These are phyloP conservation scores for Lasiodiplodia gonubiensis DNA, from an alignment of 2,329 filamentous ascomycete genomes.

Conservation along the genomic window DNA sequence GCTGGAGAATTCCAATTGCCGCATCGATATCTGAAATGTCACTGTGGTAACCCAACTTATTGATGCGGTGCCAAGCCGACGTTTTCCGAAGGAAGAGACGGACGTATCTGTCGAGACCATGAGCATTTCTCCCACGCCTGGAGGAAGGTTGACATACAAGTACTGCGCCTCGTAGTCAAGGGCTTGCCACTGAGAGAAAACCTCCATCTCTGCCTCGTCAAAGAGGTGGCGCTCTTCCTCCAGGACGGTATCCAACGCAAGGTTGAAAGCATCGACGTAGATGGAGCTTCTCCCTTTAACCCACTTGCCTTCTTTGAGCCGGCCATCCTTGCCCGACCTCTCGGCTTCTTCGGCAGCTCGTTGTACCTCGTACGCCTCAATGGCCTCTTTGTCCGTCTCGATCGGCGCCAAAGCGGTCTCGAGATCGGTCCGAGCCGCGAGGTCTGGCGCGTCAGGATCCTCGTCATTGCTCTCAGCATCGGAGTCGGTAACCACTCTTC, in stretches of 20 bases:
- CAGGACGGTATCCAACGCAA: slow-evolving; percentile 86
- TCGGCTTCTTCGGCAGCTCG: slow-evolving; percentile 59
- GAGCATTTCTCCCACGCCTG: background rate
- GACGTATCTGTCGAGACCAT: slow-evolving; percentile 70
- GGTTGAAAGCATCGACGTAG: slow-evolving; percentile 96
- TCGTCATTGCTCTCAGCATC: slow-evolving; percentile 48
- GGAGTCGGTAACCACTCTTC: slow-evolving; percentile 47
- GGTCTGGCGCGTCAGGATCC: slow-evolving; percentile 31
- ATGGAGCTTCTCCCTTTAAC: slow-evolving; percentile 81
- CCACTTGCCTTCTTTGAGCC: slow-evolving; percentile 64
- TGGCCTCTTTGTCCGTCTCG: slow-evolving; percentile 70
- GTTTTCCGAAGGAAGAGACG: slow-evolving; percentile 92
- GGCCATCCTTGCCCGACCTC: slow-evolving; percentile 1
- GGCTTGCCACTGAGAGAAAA: slow-evolving; percentile 77
- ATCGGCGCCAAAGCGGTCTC: slow-evolving; percentile 74
- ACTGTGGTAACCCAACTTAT: slow-evolving; percentile 76
- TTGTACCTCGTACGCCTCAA: slow-evolving; percentile 78
- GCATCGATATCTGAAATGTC: slow-evolving; percentile 77
- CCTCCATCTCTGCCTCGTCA: slow-evolving; percentile 73
- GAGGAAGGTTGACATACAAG: slow-evolving; percentile 63
- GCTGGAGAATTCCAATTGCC: slow-evolving; percentile 71
- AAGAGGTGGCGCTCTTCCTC: slow-evolving; percentile 90
- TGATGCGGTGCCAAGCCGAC: slow-evolving; percentile 85
- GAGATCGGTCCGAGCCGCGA: slow-evolving; percentile 62
- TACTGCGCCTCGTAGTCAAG: slow-evolving; percentile 88